Evolutionary conservation across 1,284 basidiomycete species (phyloP).

Genomic region (Ustilago curta): DNA sequence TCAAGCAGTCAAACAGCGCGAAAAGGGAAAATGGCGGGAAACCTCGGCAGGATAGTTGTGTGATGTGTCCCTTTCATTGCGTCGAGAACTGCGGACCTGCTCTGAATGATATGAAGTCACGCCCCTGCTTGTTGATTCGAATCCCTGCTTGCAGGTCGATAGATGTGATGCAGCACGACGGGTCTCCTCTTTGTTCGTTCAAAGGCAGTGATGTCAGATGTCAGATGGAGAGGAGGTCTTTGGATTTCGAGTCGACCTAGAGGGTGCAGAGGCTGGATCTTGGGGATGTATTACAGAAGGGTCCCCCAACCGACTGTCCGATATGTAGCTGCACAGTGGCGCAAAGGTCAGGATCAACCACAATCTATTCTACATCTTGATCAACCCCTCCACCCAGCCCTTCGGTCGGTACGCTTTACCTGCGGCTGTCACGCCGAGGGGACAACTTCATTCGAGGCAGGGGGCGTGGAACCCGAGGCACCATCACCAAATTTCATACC

Average conservation of each 20-base stretch:
- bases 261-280: background rate
- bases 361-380: constrained; percentile 21
- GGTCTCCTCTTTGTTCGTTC: too few relatives aligned
- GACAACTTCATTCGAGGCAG: background rate
- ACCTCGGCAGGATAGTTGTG: background rate
- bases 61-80: constrained; percentile 2
- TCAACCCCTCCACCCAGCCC: background rate
- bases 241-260: background rate
- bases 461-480: too few relatives aligned
- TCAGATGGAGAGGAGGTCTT: background rate
- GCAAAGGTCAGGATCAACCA: constrained; percentile 24
- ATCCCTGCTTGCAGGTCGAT: background rate
- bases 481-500: too few relatives aligned
- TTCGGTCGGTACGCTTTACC: background rate
- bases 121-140: too few relatives aligned
- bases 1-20: too few relatives aligned
- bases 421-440: background rate
- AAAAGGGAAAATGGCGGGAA: background rate
- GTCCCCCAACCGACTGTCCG: background rate
- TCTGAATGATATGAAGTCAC: background rate
- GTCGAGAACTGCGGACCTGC: background rate
- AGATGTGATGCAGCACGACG: constrained; percentile 2
- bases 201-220: background rate
- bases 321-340: constrained; percentile 13
- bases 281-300: background rate